Base-by-base conservation (phyloP, 1,139 yeast genomes). In the Sugiyamaella castrensis region DNA sequence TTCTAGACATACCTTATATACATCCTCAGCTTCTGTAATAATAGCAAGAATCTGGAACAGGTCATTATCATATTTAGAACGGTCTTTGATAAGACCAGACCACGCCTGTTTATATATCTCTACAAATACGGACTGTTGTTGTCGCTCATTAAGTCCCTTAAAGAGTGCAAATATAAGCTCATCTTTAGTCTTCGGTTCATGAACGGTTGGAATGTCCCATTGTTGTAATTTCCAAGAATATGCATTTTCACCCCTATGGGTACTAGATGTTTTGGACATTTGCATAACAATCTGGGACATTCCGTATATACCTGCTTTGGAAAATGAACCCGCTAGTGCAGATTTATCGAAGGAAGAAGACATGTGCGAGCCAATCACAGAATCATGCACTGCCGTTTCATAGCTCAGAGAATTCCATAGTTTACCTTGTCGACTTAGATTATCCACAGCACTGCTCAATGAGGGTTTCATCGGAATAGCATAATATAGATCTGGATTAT, bases 401-500 rank as follows among this genome's bases (percentile, higher is more conserved):
- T 78, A 80, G 62, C 76, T 71, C 41, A 84, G 57, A 2, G 73
- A 52, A 35, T 72, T 62, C 53, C 72, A 65, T n/a, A 32, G 30
- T 11, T 42, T 42, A 19, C 16, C 40, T 29, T 16, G 35, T 31
- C 36, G 46, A 35, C 11, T 15, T 36, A 19, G 24, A 24, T 47
- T 47, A 13, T 68, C 62, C 10, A 42, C 36, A 0, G 80, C 68
- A 58, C 86, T 91, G 50, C 77, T 72, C 1, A 64, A 54, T 0
- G 87, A 89, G 59, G 81, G 80, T 44, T 73, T 76, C 54, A 77
- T 73, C 0, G 88, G 88, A 8, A 85, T 65, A 0, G 94, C 94
- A 56, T 74, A 73, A 1, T 76, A 59, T 37, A 85, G 65, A 60
- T 87, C 95, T 1, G 73, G 71, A 55, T 85, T 88, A 46, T 77